phyloP scores from a whole-genome alignment of 2,329 filamentous ascomycete species.

The Apiospora rasikravindrae region DNA sequence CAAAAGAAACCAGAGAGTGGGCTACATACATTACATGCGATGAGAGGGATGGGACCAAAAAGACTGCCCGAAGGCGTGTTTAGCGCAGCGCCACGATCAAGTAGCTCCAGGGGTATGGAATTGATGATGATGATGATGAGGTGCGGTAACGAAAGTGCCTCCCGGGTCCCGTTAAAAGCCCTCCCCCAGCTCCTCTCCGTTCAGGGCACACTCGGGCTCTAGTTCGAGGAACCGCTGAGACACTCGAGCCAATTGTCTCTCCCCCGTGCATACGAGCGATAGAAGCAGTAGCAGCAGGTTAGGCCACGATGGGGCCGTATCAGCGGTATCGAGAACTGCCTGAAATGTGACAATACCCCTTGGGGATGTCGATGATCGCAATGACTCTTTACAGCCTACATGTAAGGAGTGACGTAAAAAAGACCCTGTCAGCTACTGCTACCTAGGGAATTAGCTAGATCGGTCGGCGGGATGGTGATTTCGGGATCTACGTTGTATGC shows the following conservation, averaged over 20 bases:
- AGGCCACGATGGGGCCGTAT: neutral
- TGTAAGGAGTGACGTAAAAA: neutral
- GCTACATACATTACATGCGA: neutral
- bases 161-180: neutral
- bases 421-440: neutral
- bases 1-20: neutral
- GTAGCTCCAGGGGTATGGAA: conserved; percentile 15
- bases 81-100: conserved; percentile 7
- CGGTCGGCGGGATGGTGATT: neutral
- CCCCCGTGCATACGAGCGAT: neutral
- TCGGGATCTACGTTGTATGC: conserved; percentile 6
- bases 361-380: neutral
- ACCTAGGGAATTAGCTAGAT: neutral
- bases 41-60: conserved; percentile 11
- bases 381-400: neutral
- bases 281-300: neutral
- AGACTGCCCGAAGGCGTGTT: neutral
- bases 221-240: neutral
- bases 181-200: neutral
- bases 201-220: neutral
- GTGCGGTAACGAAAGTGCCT: neutral
- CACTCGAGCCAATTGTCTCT: conserved; percentile 17
- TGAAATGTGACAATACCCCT: conserved; percentile 2
- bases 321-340: neutral
- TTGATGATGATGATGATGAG: neutral